Conservation (phyloP, 2,329 filamentous ascomycete genomes). For the Phialophora verrucosa region DNA sequence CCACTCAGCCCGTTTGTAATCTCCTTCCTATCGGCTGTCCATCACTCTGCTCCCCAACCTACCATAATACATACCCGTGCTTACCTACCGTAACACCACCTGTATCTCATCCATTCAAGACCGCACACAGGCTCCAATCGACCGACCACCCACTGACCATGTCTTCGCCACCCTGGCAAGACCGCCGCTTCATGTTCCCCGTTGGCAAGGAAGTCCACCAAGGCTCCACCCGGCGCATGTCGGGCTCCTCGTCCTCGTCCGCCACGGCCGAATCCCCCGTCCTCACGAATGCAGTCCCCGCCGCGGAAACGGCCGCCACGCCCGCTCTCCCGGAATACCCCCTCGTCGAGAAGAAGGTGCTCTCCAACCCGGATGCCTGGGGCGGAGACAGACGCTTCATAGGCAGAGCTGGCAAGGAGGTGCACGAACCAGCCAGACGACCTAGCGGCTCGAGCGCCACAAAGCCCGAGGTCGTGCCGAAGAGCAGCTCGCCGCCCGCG, state of each 20-base stretch:
- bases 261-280: slow-evolving; percentile 4
- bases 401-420: slow-evolving; percentile 20
- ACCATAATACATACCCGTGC: too few relatives aligned
- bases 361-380: slow-evolving; percentile 27
- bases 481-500: slow-evolving; percentile 80
- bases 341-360: slow-evolving; percentile 15
- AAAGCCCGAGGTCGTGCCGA: slow-evolving; percentile 10
- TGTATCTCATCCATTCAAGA: background rate
- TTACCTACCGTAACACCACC: too few relatives aligned
- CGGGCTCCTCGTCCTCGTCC: slow-evolving; percentile 16
- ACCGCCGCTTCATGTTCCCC: slow-evolving; percentile 37
- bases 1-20: background rate
- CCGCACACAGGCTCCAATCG: background rate
- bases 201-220: slow-evolving; percentile 32
- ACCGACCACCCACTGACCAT: background rate
- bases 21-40: background rate
- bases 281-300: slow-evolving; percentile 7
- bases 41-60: background rate
- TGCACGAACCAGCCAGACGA: slow-evolving; percentile 29
- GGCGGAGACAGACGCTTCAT: slow-evolving; percentile 34
- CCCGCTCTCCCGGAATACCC: slow-evolving; percentile 17
- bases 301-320: slow-evolving; percentile 11
- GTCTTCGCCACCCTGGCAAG: slow-evolving; percentile 32
- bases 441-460: slow-evolving; percentile 23
- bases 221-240: slow-evolving; percentile 25